Evolutionary conservation across 2,329 filamentous ascomycete species (phyloP), one percentile per base, ranked within the genome.

Genomic region (Fusarium duplospermum): DNA sequence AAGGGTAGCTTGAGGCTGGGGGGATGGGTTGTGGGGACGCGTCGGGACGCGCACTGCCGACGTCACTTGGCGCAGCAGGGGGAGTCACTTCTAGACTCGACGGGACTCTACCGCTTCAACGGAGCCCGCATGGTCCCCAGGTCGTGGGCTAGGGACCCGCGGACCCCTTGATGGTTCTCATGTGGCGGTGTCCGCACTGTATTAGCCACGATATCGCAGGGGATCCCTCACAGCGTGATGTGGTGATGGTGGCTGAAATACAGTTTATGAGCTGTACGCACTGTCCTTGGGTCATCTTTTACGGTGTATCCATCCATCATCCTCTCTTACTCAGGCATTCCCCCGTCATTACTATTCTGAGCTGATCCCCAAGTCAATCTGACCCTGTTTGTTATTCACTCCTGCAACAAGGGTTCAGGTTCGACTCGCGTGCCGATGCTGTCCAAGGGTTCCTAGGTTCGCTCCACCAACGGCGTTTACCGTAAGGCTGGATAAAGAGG

Each of bases 61-160:
- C 73, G 73, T 75, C 73, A 76, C 72, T 75, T 67, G 62, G 66
- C 70, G 69, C 67, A 65, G 54, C 59, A 79, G 63, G 72, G 69
- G 64, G 67, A n/a, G 54, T 35, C 20, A 27, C 50, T 38, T 24
- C 27, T 58, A 31, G 38, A 54, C 40, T 62, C 62, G 18, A 11
- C 22, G 60, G 33, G 40, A 31, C 20, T 42, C 16, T 35, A 20
- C n/a, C 27, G 58, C 29, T 35, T 20, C n/a, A 33, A 22, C 58
- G 36, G 58, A 33, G 38, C 20, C 40, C 40, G 31, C 45, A 50
- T 27, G 24, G 45, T 50, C 16, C 16, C 45, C 22, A 24, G 45
- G 45, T 50, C 16, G 45, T 29, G 64, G 38, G 40, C 35, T 38
- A 71, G 52, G 68, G 40, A 27, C 22, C 72, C 63, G 63, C 47